phyloP scores from a whole-genome alignment of 768 basidiomycete genomes.

The Tubosaeta brunneosetosa region DNA sequence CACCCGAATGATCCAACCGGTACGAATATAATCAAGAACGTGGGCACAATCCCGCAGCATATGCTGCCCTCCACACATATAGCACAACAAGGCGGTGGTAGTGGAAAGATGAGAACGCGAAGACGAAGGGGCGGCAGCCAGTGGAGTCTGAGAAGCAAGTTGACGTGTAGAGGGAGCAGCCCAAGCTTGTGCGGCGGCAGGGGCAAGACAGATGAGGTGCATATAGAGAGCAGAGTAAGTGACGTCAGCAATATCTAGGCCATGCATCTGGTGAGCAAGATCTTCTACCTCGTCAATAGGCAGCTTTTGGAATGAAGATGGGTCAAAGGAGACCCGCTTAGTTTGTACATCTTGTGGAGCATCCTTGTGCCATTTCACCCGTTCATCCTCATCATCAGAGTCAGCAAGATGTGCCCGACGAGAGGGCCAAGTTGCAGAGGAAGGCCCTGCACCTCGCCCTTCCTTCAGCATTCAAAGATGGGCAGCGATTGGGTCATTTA shows the following conservation, averaged over 20 bases:
- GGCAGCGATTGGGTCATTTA: neutral
- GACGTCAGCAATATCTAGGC: neutral
- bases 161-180: neutral
- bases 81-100: neutral
- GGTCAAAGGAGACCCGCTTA: neutral
- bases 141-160: neutral
- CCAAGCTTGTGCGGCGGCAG: neutral
- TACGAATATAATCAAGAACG: too few relatives aligned
- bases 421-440: too few relatives aligned
- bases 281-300: neutral
- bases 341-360: neutral
- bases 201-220: neutral
- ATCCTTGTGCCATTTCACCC: neutral
- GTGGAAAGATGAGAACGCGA: neutral
- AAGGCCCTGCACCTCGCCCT: too few relatives aligned
- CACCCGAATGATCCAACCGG: too few relatives aligned
- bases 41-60: neutral
- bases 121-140: neutral
- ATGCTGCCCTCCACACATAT: neutral
- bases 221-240: constrained; percentile 1
- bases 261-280: neutral
- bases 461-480: neutral
- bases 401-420: neutral
- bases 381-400: neutral
- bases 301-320: neutral